Conservation (phyloP, 2,329 filamentous ascomycete genomes). For the Epichloe aotearoae region DNA sequence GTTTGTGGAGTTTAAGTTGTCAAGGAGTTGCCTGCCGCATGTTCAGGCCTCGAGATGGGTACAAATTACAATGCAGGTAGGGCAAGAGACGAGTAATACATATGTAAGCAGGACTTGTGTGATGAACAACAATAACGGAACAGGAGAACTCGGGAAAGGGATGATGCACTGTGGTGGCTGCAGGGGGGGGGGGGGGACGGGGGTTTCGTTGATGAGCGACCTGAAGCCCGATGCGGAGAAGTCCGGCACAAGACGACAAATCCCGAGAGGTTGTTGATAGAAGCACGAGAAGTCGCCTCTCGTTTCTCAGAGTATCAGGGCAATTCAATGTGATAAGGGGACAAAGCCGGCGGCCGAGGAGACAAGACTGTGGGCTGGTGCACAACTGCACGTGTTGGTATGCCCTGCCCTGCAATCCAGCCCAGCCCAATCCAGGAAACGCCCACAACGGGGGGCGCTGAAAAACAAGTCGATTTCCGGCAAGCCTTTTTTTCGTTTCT, state of each 20-base stretch:
- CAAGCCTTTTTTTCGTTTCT: neutral
- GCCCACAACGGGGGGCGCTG: neutral
- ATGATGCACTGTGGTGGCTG: too few relatives aligned
- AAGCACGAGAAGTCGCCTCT: neutral
- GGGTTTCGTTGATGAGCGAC: too few relatives aligned
- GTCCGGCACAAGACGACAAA: neutral
- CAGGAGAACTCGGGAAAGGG: too few relatives aligned
- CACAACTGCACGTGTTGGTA: neutral
- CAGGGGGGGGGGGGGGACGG: too few relatives aligned
- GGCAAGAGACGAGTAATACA: too few relatives aligned
- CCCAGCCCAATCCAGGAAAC: too few relatives aligned
- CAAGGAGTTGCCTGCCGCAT: neutral
- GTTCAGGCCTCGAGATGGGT: neutral
- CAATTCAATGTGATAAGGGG: too few relatives aligned
- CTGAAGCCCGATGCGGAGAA: neutral
- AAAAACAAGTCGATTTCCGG: neutral
- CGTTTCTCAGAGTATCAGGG: neutral
- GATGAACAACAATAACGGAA: too few relatives aligned
- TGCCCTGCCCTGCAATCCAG: neutral
- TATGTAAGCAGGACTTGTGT: too few relatives aligned
- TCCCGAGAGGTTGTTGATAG: neutral
- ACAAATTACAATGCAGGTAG: too few relatives aligned
- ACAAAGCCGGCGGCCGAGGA: too few relatives aligned
- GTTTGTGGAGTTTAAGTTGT: neutral
- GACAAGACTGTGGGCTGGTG: neutral